phyloP scores from a whole-genome alignment of 306 rosid species.

The Carpinus fangiana region DNA sequence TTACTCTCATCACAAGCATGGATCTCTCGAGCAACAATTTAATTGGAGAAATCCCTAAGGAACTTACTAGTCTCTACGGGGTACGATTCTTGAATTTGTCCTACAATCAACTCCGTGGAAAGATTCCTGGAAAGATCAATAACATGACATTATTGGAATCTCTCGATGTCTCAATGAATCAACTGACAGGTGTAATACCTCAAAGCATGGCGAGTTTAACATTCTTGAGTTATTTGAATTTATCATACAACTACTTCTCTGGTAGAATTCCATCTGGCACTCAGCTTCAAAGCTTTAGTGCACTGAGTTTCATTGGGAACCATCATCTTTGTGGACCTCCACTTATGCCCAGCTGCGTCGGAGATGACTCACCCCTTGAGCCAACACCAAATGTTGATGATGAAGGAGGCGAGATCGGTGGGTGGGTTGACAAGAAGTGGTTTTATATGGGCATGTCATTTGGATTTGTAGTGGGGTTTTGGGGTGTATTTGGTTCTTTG shows the following conservation, averaged over 20 bases:
- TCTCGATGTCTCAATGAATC: slow-evolving; percentile 29
- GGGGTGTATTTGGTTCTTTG: background rate
- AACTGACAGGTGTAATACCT: slow-evolving; percentile 7
- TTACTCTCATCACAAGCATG: slow-evolving; percentile 30
- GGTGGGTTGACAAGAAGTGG: background rate
- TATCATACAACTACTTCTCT: slow-evolving; percentile 34
- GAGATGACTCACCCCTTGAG: background rate
- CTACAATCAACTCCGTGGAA: slow-evolving; percentile 23
- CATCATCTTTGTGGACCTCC: slow-evolving; percentile 36
- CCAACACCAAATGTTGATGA: background rate
- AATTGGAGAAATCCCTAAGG: background rate
- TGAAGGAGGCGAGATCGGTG: background rate
- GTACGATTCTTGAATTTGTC: background rate
- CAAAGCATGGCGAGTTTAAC: slow-evolving; percentile 2
- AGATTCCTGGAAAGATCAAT: background rate
- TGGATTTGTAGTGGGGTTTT: background rate
- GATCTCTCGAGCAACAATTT: slow-evolving; percentile 25
- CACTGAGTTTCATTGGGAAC: slow-evolving; percentile 27
- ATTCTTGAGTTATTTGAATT: slow-evolving; percentile 26
- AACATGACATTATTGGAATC: slow-evolving; percentile 31
- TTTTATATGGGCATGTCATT: background rate
- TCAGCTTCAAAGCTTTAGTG: slow-evolving; percentile 39
- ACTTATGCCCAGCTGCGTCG: slow-evolving; percentile 11
- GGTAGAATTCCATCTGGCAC: slow-evolving; percentile 36
- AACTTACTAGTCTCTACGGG: background rate